Evolutionary conservation across 345 rosid species (phyloP).

Genomic region (Dovyalis caffra): DNA sequence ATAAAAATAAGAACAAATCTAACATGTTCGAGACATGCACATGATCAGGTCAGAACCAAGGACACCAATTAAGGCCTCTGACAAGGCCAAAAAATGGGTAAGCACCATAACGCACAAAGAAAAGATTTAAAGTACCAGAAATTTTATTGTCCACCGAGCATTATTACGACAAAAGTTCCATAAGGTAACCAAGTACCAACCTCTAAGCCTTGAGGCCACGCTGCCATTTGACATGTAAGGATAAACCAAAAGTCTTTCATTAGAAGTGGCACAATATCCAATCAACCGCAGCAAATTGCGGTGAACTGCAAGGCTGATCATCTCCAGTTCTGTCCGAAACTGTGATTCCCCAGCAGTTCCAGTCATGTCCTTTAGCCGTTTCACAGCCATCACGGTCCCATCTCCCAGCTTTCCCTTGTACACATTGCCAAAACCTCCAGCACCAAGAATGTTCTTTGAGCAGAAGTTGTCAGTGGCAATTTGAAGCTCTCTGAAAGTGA

Average conservation of each 20-base stretch:
- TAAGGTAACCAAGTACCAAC: constrained; percentile 38
- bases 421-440: constrained; percentile 95
- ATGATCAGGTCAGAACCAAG: background rate
- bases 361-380: constrained; percentile 70
- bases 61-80: background rate
- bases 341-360: constrained; percentile 82
- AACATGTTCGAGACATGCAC: background rate
- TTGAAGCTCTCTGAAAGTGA: constrained; percentile 85
- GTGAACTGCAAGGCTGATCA: constrained; percentile 97
- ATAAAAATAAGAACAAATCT: background rate
- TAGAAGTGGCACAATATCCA: constrained; percentile 75
- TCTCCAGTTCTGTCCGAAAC: constrained; percentile 87
- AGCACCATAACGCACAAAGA: background rate
- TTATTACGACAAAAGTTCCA: background rate
- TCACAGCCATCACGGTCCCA: constrained; percentile 75
- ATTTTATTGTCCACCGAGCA: background rate
- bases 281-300: constrained; percentile 72
- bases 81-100: background rate
- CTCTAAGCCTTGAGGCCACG: constrained; percentile 89
- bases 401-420: constrained; percentile 84
- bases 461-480: constrained; percentile 76
- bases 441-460: constrained; percentile 76
- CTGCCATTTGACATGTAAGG: constrained; percentile 97
- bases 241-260: constrained; percentile 83
- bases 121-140: background rate